Base-by-base conservation (phyloP, 805 yeast genomes). In the Metschnikowia gruessii region DNA sequence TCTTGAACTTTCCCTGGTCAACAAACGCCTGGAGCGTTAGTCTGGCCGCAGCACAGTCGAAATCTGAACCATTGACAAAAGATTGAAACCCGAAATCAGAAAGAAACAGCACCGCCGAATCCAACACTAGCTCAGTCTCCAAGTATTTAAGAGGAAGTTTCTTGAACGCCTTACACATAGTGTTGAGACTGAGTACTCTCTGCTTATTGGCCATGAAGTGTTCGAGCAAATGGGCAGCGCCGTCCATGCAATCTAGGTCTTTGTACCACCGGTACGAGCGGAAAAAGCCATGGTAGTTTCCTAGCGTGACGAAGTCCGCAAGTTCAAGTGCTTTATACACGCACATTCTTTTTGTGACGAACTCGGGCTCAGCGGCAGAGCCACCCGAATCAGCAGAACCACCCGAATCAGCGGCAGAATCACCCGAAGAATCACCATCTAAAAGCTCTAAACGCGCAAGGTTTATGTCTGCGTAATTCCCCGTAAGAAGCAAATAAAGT, bases 401-500 rank as follows among this genome's bases (percentile, higher is more conserved):
- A n/a, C n/a, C n/a, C n/a, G n/a, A n/a, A n/a, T n/a, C n/a, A n/a
- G n/a, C n/a, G n/a, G n/a, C n/a, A n/a, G n/a, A n/a, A n/a, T n/a
- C n/a, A n/a, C n/a, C n/a, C n/a, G n/a, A n/a, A n/a, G n/a, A 12
- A 15, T 52, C 56, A 2, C 19, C 26, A 2, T 40, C 48, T 30
- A 46, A 29, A 13, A 52, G 41, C 41, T 49, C 55, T 12, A 50
- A 40, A 18, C 40, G 37, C 32, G 81, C 57, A 40, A 74, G 76
- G 56, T 72, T 72, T 33, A 82, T 70, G 49, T 84, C 85, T 39
- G 76, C 66, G 50, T 66, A 66, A 62, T 87, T 87, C 40, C 78
- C 80, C 10, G 95, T 90, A 55, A 89, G 76, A 39, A 89, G 67
- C 66, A 82, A 77, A 62, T 91, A 91, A 3, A 90, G 70, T 11